phyloP scores from a whole-genome alignment of 176 grass and related monocot genomes.

The Carex scoparia region DNA sequence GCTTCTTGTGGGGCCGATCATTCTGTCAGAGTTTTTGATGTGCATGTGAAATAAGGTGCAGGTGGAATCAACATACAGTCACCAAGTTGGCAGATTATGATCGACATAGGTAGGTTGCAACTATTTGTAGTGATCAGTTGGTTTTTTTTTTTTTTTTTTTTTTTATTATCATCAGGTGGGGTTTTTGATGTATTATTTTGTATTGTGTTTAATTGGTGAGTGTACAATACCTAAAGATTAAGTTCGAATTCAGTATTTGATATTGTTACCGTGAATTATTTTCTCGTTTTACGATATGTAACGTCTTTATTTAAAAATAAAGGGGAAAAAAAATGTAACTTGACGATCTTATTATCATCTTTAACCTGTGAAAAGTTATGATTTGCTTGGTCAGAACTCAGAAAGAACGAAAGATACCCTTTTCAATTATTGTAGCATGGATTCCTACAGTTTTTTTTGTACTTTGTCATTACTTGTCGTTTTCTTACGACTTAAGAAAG shows the following conservation, averaged over 20 bases:
- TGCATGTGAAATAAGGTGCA: slow-evolving; percentile 33
- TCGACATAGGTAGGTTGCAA: not conserved
- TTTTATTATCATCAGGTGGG: not conserved
- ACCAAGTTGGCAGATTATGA: not conserved
- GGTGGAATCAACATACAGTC: not conserved
- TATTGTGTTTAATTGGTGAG: not conserved
- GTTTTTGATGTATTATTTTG: not conserved
- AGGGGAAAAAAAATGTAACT: not conserved
- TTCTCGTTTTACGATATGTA: not conserved
- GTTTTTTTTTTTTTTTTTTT: not conserved
- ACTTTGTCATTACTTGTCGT: not conserved
- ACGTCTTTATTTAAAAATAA: not conserved
- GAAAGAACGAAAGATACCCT: not conserved
- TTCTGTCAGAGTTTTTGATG: slow-evolving; percentile 69
- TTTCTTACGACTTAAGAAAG: not conserved
- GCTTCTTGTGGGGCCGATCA: slow-evolving; percentile 96
- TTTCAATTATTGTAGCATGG: not conserved
- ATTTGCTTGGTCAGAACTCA: not conserved
- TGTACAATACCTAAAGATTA: not conserved
- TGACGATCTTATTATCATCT: not conserved
- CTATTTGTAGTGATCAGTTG: not conserved
- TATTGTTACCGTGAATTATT: not conserved
- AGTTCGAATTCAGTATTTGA: not conserved
- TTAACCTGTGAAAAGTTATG: not conserved
- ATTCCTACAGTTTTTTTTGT: not conserved